These are phyloP conservation scores for Mucor ambiguus DNA, from an alignment of 371 early-diverging fungal species.

Conservation along the genomic window DNA sequence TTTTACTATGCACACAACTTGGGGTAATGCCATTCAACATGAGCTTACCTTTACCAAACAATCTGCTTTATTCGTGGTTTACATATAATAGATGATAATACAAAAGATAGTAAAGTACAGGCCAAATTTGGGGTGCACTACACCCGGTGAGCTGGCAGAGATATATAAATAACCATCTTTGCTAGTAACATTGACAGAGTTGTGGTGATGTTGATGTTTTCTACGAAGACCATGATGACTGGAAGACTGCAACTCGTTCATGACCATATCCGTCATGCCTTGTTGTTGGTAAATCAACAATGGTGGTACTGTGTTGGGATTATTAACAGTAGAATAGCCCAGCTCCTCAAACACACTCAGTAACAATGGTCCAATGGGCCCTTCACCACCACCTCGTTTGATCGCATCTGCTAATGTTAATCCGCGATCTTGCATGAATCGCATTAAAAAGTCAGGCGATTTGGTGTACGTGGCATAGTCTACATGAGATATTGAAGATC, in stretches of 20 bases:
- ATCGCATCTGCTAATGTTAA: conserved; percentile 25
- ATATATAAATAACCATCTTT: not conserved
- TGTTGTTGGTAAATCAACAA: conserved; percentile 1
- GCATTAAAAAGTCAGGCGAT: conserved; percentile 61
- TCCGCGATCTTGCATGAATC: conserved; percentile 40
- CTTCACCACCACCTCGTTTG: conserved; percentile 11
- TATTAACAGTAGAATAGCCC: conserved; percentile 30
- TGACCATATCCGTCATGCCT: conserved; percentile 1
- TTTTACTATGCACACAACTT: too few relatives aligned
- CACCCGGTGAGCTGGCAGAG: not conserved
- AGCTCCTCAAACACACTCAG: conserved; percentile 34
- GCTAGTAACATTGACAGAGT: not conserved
- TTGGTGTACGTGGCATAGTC: conserved; percentile 38
- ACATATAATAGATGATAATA: not conserved
- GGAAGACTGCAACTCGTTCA: conserved; percentile 3
- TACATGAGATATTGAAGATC: conserved; percentile 58
- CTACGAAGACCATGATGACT: not conserved
- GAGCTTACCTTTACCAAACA: not conserved
- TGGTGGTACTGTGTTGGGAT: conserved; percentile 9
- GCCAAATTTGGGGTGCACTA: not conserved
- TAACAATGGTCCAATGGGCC: conserved; percentile 43
- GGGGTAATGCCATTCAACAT: too few relatives aligned
- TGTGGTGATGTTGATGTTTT: not conserved
- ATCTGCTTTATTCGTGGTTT: not conserved
- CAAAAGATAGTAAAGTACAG: not conserved